Percentiles rank a stretch among this genome's conserved stretches.
These are phyloP conservation scores for Tolypocladium ophioglossoides DNA, from an alignment of 2,329 filamentous ascomycete genomes.

Conservation along the genomic window DNA sequence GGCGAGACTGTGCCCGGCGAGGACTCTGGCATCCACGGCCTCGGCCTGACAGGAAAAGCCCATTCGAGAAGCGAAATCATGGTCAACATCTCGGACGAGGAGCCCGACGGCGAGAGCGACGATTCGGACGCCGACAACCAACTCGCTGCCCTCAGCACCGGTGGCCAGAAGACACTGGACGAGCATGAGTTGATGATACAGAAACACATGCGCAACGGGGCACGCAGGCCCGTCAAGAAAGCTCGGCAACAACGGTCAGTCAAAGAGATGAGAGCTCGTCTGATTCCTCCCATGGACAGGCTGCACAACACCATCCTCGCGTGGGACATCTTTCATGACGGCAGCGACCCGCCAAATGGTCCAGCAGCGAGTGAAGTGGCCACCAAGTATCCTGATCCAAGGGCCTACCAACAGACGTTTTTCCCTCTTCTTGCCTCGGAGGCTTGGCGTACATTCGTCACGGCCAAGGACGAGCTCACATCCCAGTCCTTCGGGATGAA, in stretches of 20 bases:
- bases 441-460: slow-evolving; percentile 91
- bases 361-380: slow-evolving; percentile 67
- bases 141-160: slow-evolving; percentile 36
- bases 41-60: slow-evolving; percentile 68
- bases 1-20: slow-evolving; percentile 44
- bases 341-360: slow-evolving; percentile 72
- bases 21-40: slow-evolving; percentile 64
- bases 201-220: slow-evolving; percentile 40
- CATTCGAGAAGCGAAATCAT: slow-evolving; percentile 80
- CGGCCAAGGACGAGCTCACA: slow-evolving; percentile 75
- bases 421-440: slow-evolving; percentile 83
- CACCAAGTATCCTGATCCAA: slow-evolving; percentile 64
- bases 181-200: slow-evolving; percentile 35
- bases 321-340: slow-evolving; percentile 91
- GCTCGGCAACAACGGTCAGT: slow-evolving; percentile 67
- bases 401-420: slow-evolving; percentile 80
- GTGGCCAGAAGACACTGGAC: slow-evolving; percentile 36
- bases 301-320: slow-evolving; percentile 79
- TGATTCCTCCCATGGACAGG: slow-evolving; percentile 78
- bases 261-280: slow-evolving; percentile 87
- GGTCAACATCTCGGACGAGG: slow-evolving; percentile 74
- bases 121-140: slow-evolving; percentile 40
- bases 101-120: slow-evolving; percentile 57
- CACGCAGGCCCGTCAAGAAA: slow-evolving; percentile 72
- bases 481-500: slow-evolving; percentile 79